These are phyloP conservation scores for Cladophialophora exuberans DNA, from an alignment of 2,329 filamentous ascomycete species.

Conservation along the genomic window DNA sequence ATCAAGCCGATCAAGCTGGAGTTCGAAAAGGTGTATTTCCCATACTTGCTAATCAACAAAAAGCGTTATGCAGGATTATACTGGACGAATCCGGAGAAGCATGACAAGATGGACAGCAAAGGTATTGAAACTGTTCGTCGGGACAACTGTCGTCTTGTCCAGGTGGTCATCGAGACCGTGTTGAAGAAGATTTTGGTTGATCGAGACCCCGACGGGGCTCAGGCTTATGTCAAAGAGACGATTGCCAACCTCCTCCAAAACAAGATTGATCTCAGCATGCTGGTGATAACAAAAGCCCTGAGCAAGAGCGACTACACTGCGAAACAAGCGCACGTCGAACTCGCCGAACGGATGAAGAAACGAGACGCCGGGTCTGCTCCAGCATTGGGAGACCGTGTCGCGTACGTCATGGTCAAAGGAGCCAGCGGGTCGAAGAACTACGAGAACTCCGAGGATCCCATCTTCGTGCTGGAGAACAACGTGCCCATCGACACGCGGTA, in stretches of 20 bases:
- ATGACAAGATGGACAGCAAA: conserved; percentile 99
- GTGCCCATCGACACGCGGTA: conserved; percentile 97
- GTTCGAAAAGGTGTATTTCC: conserved; percentile 99
- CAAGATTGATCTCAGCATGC: conserved; percentile 97
- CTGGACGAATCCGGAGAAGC: conserved; percentile 93
- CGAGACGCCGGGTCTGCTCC: conserved; percentile 94
- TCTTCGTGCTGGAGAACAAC: conserved; percentile 96
- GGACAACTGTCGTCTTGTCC: conserved; percentile 94
- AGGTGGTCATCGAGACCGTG: conserved; percentile 97
- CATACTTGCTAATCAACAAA: conserved; percentile 98
- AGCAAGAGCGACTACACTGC: conserved; percentile 86
- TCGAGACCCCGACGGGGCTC: conserved; percentile 82
- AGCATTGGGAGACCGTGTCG: conserved; percentile 89
- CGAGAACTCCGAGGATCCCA: conserved; percentile 94
- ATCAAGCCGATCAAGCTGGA: conserved; percentile 97
- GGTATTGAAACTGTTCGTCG: conserved; percentile 97
- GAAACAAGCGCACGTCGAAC: conserved; percentile 94
- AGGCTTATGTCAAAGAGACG: conserved; percentile 94
- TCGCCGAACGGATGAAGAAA: conserved; percentile 95
- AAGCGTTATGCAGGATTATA: conserved; percentile 98
- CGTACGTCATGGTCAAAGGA: conserved; percentile 96
- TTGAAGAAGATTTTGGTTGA: conserved; percentile 95
- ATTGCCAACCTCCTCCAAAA: conserved; percentile 96
- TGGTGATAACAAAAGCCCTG: conserved; percentile 97
- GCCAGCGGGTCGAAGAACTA: conserved; percentile 90